A percentile compares a stretch with the other conserved stretches of the same genome.
Conservation (phyloP, 306 rosid genomes). For the Gleditsia sinensis region DNA sequence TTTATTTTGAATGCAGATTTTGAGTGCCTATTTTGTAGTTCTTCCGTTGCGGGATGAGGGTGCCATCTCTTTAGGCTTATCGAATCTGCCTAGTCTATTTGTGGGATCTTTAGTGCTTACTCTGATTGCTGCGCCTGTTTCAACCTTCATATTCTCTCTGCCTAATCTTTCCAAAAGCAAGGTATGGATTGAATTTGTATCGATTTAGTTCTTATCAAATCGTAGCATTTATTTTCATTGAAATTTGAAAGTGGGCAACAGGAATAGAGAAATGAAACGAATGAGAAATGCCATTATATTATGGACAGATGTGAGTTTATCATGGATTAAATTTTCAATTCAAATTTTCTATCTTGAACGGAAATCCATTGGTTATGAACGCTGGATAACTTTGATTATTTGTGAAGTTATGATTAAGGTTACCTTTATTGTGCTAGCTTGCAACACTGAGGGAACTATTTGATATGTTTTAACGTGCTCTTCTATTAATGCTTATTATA, state of each 20-base stretch:
- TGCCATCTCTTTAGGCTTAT: slow-evolving; percentile 84
- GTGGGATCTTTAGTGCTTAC: slow-evolving; percentile 85
- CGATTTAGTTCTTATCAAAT: too few relatives aligned
- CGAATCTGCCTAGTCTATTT: slow-evolving; percentile 79
- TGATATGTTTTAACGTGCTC: background rate
- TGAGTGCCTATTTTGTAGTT: slow-evolving; percentile 94
- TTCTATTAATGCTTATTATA: background rate
- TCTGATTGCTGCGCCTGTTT: slow-evolving; percentile 80
- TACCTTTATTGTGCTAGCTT: background rate
- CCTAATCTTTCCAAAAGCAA: slow-evolving; percentile 74
- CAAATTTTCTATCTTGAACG: background rate
- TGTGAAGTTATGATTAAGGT: background rate
- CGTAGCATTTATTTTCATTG: background rate
- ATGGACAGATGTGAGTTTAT: background rate
- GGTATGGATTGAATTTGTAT: too few relatives aligned
- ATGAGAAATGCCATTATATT: background rate
- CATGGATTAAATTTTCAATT: background rate
- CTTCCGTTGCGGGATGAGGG: slow-evolving; percentile 98
- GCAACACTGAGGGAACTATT: background rate
- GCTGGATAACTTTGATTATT: background rate
- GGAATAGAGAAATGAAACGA: background rate
- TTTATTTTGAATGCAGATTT: slow-evolving; percentile 51
- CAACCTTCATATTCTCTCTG: slow-evolving; percentile 78
- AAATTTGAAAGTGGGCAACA: background rate
- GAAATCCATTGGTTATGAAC: background rate